These are phyloP conservation scores for Trametes polyzona DNA, from an alignment of 1,284 basidiomycete species.

Conservation along the genomic window DNA sequence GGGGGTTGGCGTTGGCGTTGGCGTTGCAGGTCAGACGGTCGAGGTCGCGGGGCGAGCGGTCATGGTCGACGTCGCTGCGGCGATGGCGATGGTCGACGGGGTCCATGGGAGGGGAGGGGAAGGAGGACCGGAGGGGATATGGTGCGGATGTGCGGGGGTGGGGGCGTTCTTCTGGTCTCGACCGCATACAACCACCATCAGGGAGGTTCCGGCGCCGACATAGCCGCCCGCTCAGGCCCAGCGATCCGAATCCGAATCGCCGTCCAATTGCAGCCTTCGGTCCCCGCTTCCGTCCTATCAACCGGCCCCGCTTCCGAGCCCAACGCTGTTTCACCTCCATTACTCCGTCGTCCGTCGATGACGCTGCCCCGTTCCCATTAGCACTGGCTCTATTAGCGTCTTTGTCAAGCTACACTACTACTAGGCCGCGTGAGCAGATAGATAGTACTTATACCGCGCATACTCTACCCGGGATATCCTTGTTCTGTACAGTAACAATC, in stretches of 20 bases:
- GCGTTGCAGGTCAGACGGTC: neutral
- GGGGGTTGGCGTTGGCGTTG: slow-evolving; percentile 30
- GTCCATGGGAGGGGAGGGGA: slow-evolving; percentile 36
- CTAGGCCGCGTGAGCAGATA: neutral
- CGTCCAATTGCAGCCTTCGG: slow-evolving; percentile 20
- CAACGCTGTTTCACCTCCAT: slow-evolving; percentile 22
- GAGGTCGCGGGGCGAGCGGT: slow-evolving; percentile 38
- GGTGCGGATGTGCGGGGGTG: slow-evolving; percentile 34
- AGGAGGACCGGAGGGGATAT: slow-evolving; percentile 34
- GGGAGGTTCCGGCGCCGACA: slow-evolving; percentile 30
- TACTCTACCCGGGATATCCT: slow-evolving; percentile 9
- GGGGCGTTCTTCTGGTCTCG: slow-evolving; percentile 10
- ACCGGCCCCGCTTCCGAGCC: slow-evolving; percentile 28
- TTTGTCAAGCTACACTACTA: neutral
- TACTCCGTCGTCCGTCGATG: slow-evolving; percentile 9
- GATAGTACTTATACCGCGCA: neutral
- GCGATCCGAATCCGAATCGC: slow-evolving; percentile 25
- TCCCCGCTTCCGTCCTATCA: slow-evolving; percentile 28
- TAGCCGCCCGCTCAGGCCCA: slow-evolving; percentile 30
- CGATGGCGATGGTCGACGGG: slow-evolving; percentile 47
- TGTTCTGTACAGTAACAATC: slow-evolving; percentile 5
- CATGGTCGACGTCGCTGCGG: slow-evolving; percentile 47
- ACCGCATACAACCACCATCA: slow-evolving; percentile 28
- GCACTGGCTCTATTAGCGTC: neutral
- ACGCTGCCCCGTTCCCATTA: neutral